Base-by-base conservation (phyloP, 441 rosid species). In the Omphalea diandra region DNA sequence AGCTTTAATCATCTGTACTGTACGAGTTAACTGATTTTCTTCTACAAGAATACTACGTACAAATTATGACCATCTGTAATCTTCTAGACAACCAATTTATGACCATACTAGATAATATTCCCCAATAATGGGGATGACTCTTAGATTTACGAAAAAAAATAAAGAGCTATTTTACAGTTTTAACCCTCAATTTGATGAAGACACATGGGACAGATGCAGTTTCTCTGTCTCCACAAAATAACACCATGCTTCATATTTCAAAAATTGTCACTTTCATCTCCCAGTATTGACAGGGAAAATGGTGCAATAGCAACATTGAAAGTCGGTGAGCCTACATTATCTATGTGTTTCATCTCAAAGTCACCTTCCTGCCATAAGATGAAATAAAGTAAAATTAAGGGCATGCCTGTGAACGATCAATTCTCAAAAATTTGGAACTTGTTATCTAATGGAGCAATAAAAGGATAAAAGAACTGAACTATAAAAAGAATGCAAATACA, bases 301-400 rank as follows among this genome's bases (percentile, higher is more conserved):
- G 93, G 90, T 5, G 93, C 90, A 15, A 90, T 85, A 11, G 81
- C 85, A 63, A 81, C 90, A 5, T 86, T 87, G 84, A 87, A 90
- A 24, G 82, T 81, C 15, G 66, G 78, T 20, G 90, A 78, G 47
- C 82, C 84, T 27, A 81, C 78, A 59, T 12, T 73, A 75, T 87
- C 95, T 1, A 86, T 80, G 72, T 87, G 89, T 70, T 87, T 89
- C 95, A 89, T 87, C 84, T 89, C 92, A 44, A 87, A 87, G 59
- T 89, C 92, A 3, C 95, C 91, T 83, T 90, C 93, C 96, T 87
- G 86, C 78, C 73, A 46, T 50, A 43, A 49, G 47, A 59, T 12
- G 53, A 43, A 56, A 62, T 38, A 7, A 44, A 46, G 18, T 35
- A 18, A 53, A 41, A 26, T 32, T 49, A 7, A n/a, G 10, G 17